phyloP scores from a whole-genome alignment of 2,329 filamentous ascomycete species.

The Claviceps capensis region DNA sequence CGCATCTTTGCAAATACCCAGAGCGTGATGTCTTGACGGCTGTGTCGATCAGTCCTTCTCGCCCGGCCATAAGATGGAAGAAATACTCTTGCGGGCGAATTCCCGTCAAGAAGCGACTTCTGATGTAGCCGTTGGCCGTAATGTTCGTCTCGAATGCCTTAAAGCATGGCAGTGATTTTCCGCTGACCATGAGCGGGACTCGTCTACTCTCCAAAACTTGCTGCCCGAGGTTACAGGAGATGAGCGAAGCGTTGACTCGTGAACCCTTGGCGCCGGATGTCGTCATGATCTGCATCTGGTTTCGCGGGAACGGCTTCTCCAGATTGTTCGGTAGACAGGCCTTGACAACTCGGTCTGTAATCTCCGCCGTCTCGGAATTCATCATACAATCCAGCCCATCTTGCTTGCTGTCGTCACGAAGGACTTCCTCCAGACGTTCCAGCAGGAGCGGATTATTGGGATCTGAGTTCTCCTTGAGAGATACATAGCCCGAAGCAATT shows the following conservation, averaged over 20 bases:
- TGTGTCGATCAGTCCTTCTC: slow-evolving; percentile 96
- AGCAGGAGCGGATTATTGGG: slow-evolving; percentile 57
- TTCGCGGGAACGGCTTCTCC: slow-evolving; percentile 84
- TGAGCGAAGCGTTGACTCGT: slow-evolving; percentile 87
- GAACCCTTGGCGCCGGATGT: slow-evolving; percentile 90
- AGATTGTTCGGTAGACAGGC: slow-evolving; percentile 71
- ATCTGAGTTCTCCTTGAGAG: slow-evolving; percentile 52
- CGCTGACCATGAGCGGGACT: slow-evolving; percentile 95
- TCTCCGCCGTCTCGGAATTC: slow-evolving; percentile 52
- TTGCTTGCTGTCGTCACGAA: slow-evolving; percentile 85
- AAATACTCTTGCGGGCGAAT: slow-evolving; percentile 97
- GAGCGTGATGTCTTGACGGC: slow-evolving; percentile 97
- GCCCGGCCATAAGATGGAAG: slow-evolving; percentile 98
- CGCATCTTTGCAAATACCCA: slow-evolving; percentile 88
- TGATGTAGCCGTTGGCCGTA: slow-evolving; percentile 83
- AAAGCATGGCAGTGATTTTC: slow-evolving; percentile 91
- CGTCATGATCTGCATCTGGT: slow-evolving; percentile 99
- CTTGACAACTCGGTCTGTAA: slow-evolving; percentile 68
- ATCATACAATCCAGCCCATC: slow-evolving; percentile 79
- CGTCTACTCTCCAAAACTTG: slow-evolving; percentile 90
- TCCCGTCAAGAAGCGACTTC: slow-evolving; percentile 92
- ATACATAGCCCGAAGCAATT: slow-evolving; percentile 80
- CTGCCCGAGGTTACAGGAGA: slow-evolving; percentile 94
- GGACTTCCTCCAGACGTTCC: slow-evolving; percentile 71
- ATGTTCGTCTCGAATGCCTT: slow-evolving; percentile 81